Evolutionary conservation across 495 filamentous ascomycete genomes (phyloP), one percentile per base, ranked within the genome.

Genomic region (Penicillium subrubescens): DNA sequence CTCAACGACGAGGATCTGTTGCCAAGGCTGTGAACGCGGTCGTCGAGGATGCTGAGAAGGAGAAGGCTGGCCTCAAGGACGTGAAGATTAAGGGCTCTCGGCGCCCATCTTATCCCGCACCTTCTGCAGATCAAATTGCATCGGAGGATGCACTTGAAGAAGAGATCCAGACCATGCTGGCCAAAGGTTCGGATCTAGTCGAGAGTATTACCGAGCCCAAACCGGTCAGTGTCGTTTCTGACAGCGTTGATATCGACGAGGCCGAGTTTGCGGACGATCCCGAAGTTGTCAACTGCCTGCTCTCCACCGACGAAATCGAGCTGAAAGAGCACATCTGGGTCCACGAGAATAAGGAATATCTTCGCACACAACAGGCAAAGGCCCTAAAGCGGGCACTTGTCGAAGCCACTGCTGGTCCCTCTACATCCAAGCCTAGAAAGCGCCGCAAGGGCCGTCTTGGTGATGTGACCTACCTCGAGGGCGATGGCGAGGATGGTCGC

Each of bases 281-380:
- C 0, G 95, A 99, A 75, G 91, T 98, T 25, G 72, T 78, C 58
- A 86, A 89, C 65, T 96, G 92, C 75, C 73, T 90, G 44, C 84
- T 97, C n/a, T 80, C 81, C 0, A 82, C 86, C 7, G 80, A 80
- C 3, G 94, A 98, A 75, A 81, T 87, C 2, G 82, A 83, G 5
- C 82, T 93, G 65, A 97, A 97, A 71, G 92, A 96, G 73, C 82
- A 83, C 50, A 91, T 98, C 58, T 99, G 95, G 95, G 85, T 93
- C n/a, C 90, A 93, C 63, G 87, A 92, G 67, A 97, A 98, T 76
- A 90, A 92, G 69, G 91, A 94, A 58, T 99, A 91, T 77, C 82
- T 99, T 41, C 90, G 94, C 6, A 83, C 86, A 25, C 86, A 93
- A 73, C 92, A 97, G 73, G 86, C 88, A 53, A 94, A 93, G 75